Percentiles rank a stretch among this genome's conserved stretches.
Evolutionary conservation across 140 eudicot species (phyloP).

Genomic region (Senecio squalidus): DNA sequence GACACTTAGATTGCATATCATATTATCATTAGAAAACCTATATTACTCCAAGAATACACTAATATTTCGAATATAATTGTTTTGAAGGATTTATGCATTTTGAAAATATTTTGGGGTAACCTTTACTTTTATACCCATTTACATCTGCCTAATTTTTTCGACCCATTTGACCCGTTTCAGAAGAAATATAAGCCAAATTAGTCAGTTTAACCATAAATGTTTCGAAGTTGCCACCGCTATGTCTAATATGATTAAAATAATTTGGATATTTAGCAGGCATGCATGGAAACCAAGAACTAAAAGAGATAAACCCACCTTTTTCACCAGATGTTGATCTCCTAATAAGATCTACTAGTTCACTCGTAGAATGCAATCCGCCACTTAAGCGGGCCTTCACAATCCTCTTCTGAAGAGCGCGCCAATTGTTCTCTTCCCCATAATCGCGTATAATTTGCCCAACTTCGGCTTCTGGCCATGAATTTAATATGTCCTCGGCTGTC

Average conservation of each 20-base stretch:
- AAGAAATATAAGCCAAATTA: not conserved
- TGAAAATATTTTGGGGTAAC: not conserved
- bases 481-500: conserved; percentile 87
- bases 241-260: not conserved
- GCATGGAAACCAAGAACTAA: conserved; percentile 4
- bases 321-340: conserved; percentile 47
- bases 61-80: no score
- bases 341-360: conserved; percentile 66
- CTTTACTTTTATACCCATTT: not conserved
- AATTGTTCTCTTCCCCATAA: conserved; percentile 90
- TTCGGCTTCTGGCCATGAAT: conserved; percentile 80
- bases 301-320: conserved; percentile 46
- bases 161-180: not conserved
- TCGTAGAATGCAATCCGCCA: conserved; percentile 89
- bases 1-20: no score
- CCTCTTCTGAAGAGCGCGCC: conserved; percentile 74
- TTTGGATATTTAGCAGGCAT: conserved; percentile 2
- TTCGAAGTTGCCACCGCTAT: not conserved
- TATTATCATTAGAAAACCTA: no score
- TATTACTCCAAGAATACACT: no score
- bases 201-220: not conserved
- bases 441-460: conserved; percentile 78
- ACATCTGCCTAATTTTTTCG: not conserved
- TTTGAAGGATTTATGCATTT: no score
- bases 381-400: conserved; percentile 72